These are phyloP conservation scores for Pseudogymnoascus sp. DNA, from an alignment of 2,329 filamentous ascomycete genomes.

Conservation along the genomic window DNA sequence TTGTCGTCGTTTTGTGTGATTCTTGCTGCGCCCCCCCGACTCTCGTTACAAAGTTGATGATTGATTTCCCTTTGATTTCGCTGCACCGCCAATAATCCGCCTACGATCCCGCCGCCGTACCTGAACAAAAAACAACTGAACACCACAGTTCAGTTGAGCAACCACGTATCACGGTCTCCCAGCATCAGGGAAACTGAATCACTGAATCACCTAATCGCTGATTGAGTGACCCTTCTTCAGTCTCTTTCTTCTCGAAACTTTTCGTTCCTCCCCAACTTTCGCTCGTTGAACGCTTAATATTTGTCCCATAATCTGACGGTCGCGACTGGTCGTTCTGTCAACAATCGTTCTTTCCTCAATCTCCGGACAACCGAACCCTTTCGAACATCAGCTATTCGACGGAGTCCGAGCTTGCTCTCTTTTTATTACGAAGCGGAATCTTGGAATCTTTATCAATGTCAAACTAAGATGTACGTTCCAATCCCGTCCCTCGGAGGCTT, in stretches of 20 bases:
- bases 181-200: neutral
- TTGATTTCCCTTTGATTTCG: neutral
- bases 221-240: neutral
- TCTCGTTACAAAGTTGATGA: slow-evolving; percentile 1
- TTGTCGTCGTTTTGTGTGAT: slow-evolving; percentile 12
- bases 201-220: neutral
- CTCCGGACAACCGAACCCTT: neutral
- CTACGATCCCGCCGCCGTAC: neutral
- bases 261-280: neutral
- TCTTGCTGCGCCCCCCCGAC: neutral
- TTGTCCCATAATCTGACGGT: slow-evolving; percentile 1
- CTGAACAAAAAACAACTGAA: neutral
- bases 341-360: slow-evolving; percentile 8
- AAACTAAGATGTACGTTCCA: slow-evolving; percentile 7
- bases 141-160: neutral
- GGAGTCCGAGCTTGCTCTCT: neutral
- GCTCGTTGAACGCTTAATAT: slow-evolving; percentile 1
- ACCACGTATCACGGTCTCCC: neutral
- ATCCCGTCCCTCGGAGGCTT: neutral
- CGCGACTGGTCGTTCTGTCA: slow-evolving; percentile 5
- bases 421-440: slow-evolving; percentile 4
- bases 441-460: slow-evolving; percentile 6
- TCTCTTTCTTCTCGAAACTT: neutral
- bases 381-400: neutral
- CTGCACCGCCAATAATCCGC: too few species aligned